A percentile compares a stretch with the other conserved stretches of the same genome.
These are phyloP conservation scores for Lentinula sp. DNA, from an alignment of 768 basidiomycete genomes.

Conservation along the genomic window DNA sequence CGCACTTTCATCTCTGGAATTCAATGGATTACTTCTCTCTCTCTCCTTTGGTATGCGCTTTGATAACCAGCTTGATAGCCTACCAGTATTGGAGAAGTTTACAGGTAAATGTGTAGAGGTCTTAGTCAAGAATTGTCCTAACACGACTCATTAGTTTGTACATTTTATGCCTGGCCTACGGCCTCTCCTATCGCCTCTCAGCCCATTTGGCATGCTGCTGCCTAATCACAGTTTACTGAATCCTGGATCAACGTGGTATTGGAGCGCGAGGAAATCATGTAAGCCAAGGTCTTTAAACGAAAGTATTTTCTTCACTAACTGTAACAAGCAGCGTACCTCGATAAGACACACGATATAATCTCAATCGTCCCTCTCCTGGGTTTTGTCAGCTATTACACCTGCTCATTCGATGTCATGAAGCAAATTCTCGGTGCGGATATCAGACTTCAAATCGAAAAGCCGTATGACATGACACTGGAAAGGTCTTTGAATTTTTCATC, in stretches of 20 bases:
- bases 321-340: slow-evolving; percentile 16
- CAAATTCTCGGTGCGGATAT: slow-evolving; percentile 16
- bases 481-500: not conserved
- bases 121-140: no score
- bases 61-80: no score
- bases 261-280: not conserved
- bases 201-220: not conserved
- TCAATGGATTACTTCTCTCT: no score
- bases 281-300: not conserved
- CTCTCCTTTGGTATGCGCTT: no score
- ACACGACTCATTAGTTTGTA: no score
- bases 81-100: no score
- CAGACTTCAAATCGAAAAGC: slow-evolving; percentile 11
- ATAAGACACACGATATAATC: slow-evolving; percentile 17
- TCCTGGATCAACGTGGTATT: not conserved
- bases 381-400: slow-evolving; percentile 12
- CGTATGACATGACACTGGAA: not conserved
- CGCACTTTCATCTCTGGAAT: no score
- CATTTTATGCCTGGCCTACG: not conserved
- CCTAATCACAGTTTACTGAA: not conserved
- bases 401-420: slow-evolving; percentile 18
- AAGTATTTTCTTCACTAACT: not conserved
- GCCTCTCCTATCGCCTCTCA: not conserved
- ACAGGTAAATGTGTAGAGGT: no score
- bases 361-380: slow-evolving; percentile 18